Evolutionary conservation across 257 asterid species (phyloP).

Genomic region (Mentha longifolia): DNA sequence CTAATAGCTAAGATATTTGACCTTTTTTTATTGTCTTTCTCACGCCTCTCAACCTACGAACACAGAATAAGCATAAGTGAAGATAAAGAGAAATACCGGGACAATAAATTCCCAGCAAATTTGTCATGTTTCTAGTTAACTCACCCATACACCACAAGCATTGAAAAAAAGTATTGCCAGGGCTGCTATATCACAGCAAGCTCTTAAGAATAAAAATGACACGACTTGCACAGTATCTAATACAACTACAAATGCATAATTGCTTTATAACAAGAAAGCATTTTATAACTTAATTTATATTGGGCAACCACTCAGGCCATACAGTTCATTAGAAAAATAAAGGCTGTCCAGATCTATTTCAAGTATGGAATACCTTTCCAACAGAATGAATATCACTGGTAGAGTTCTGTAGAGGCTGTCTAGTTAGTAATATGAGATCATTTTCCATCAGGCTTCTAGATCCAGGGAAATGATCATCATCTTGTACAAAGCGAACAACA

Average conservation of each 20-base stretch:
- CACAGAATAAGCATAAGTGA: slow-evolving; percentile 33
- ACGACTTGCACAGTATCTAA: slow-evolving; percentile 1
- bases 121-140: slow-evolving; percentile 17
- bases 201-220: slow-evolving; percentile 24
- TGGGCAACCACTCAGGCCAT: slow-evolving; percentile 26
- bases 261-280: slow-evolving; percentile 1
- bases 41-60: slow-evolving; percentile 88
- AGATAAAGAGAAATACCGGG: slow-evolving; percentile 27
- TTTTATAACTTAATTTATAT: background rate
- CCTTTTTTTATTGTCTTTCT: slow-evolving; percentile 75
- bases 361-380: slow-evolving; percentile 71
- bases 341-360: slow-evolving; percentile 23
- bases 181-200: slow-evolving; percentile 18
- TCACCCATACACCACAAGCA: slow-evolving; percentile 20
- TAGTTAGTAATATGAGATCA: slow-evolving; percentile 89
- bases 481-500: slow-evolving; percentile 86
- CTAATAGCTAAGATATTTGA: slow-evolving; percentile 68
- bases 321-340: slow-evolving; percentile 32
- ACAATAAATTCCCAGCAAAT: slow-evolving; percentile 22
- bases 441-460: slow-evolving; percentile 70
- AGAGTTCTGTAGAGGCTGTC: slow-evolving; percentile 62
- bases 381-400: slow-evolving; percentile 69
- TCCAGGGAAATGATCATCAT: slow-evolving; percentile 55
- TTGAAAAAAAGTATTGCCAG: slow-evolving; percentile 13
- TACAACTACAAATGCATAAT: slow-evolving; percentile 12